Base-by-base conservation (phyloP, 306 rosid species). In the Cicer bijugum region DNA sequence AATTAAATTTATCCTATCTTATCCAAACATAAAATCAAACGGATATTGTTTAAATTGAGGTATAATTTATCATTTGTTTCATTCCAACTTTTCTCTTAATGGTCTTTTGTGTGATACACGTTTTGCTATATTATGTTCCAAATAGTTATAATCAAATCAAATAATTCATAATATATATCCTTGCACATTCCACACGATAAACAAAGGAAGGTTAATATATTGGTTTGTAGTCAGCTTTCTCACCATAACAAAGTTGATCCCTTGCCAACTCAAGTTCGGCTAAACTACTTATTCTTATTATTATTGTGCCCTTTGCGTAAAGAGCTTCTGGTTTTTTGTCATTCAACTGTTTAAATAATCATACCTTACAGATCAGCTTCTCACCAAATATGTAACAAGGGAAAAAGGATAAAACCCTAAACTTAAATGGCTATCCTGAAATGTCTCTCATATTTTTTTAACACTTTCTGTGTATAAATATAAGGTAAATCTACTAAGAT, bases 211-310 rank as follows among this genome's bases (percentile, higher is more conserved):
- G 44, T 16, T 42, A 23, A 23, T 23, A 2, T 64, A 42, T 4
- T 62, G 50, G 28, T 52, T 69, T 77, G 57, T 52, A 74, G 80
- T 78, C 82, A 60, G 44, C 63, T 78, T 68, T 82, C 80, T 9
- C 69, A 78, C 77, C 79, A 51, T 17, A 45, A 67, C 42, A n/a
- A 66, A 33, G 23, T 46, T 70, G 65, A 64, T 66, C 35, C 37
- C 8, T 38, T 58, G 75, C 48, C 75, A 64, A 61, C 23, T 64
- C 38, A 45, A 8, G 9, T 39, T 19, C 10, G 33, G 61, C 72
- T 51, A 52, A 75, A 51, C 47, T 7, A 74, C 33, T 11, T 14
- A 14, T 74, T 68, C 9, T 68, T 3, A 2, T 23, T 23, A 23
- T 69, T 48, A 50, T 72, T 77, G 65, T 44, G 47, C 77, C 37